Base-by-base conservation (phyloP, 495 filamentous ascomycete species). In the Aspergillus sparsus region DNA sequence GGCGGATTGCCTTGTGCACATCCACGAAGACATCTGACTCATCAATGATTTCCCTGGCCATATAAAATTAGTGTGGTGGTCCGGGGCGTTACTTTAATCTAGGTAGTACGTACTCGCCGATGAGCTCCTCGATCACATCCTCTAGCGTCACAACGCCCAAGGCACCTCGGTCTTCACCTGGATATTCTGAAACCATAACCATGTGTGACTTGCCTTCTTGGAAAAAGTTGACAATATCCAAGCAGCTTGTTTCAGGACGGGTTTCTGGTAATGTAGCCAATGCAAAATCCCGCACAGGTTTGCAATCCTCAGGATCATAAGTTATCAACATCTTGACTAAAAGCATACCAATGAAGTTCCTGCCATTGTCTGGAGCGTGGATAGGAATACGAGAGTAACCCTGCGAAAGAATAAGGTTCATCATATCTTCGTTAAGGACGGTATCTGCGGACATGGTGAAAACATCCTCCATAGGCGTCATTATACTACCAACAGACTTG, bases 201-300 rank as follows among this genome's bases (percentile, higher is more conserved):
- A 98, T 98, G 73, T 98, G 94, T 9, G 92, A 96, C 71, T 98
- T 98, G 53, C 94, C 94, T 75, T 98, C 93, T 71, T 98, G 94
- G 77, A 98, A 98, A 76, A 96, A 98, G 76, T 98, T 98, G 71
- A 98, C 88, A 63, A 98, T 98, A 69, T 98, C 94, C 44, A 98
- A 77, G 70, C 94, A 98, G 71, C 92, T 96, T 0, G 94, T 98
- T 65, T 97, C 91, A 1, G 95, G 90, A 8, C 90, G 84, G 3
- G 94, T 98, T 73, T 98, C 94, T 3, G 95, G 95, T 0, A 98
- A 80, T 0, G 94, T 97, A 34, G 95, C 94, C 56, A 98, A 76
- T 2, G 92, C 85, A 72, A 98, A 98, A 53, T 97, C 92, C 36
- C 86, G 82, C 16, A 98, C 94, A 5, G 81, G 81, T 64, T 86